A percentile compares a stretch with the other conserved stretches of the same genome.
Evolutionary conservation across 169 alveolate genomes (phyloP).

Genomic region (Perkinsus chesapeaki): DNA sequence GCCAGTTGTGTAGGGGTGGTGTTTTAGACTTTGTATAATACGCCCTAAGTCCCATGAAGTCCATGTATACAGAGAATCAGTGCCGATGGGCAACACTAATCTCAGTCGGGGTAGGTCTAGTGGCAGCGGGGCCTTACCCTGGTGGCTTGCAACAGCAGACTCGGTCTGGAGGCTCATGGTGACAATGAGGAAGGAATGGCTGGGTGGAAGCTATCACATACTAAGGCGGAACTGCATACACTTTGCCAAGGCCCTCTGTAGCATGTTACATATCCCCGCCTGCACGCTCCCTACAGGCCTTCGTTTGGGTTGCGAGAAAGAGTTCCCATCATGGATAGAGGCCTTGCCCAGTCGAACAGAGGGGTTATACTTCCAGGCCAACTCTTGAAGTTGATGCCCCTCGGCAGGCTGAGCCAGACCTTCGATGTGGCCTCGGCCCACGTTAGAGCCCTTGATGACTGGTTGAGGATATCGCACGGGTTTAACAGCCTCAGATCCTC

Average conservation of each 20-base stretch:
- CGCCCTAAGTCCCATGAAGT: constrained; percentile 30
- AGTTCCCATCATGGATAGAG: neutral
- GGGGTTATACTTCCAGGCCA: neutral
- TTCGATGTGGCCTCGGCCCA: neutral
- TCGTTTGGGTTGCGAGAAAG: neutral
- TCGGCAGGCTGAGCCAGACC: neutral
- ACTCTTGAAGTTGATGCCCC: neutral
- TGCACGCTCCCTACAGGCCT: neutral
- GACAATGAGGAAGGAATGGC: constrained; percentile 24
- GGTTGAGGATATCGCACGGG: neutral
- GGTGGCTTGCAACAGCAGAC: neutral
- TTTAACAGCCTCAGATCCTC: neutral
- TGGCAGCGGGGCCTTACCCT: neutral
- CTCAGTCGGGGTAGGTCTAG: constrained; percentile 29
- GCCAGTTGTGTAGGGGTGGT: neutral
- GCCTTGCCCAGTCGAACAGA: neutral
- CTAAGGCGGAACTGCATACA: constrained; percentile 30
- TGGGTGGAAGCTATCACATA: constrained; percentile 28
- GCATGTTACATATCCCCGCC: neutral
- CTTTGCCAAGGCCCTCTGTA: constrained; percentile 33
- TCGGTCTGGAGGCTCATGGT: constrained; percentile 16
- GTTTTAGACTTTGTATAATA: neutral
- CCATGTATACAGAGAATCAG: constrained; percentile 31
- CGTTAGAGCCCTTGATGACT: neutral
- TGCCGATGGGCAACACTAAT: constrained; percentile 29